These are phyloP conservation scores for Metahyphopichia silvanorum DNA, from an alignment of 805 yeast genomes.

Conservation along the genomic window DNA sequence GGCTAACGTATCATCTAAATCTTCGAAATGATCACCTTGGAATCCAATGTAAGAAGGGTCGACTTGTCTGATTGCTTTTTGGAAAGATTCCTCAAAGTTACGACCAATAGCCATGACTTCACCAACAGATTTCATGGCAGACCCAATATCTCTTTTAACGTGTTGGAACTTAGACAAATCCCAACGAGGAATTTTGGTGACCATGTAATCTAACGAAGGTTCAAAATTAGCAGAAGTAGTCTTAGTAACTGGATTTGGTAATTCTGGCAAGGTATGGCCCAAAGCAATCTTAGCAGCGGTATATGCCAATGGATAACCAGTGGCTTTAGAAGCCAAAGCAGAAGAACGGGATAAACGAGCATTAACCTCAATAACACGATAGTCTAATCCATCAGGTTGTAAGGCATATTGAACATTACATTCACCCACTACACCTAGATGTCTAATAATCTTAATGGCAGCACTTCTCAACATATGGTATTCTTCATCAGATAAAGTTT, in stretches of 20 bases:
- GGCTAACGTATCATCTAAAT: conserved; percentile 71
- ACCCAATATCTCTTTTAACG: conserved; percentile 89
- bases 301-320: conserved; percentile 97
- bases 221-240: conserved; percentile 96
- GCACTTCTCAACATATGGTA: conserved; percentile 97
- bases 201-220: conserved; percentile 95
- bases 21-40: conserved; percentile 80
- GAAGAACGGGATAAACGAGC: conserved; percentile 97
- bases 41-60: conserved; percentile 89
- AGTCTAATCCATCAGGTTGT: conserved; percentile 93
- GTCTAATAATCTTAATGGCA: conserved; percentile 96
- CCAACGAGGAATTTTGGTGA: conserved; percentile 98
- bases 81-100: conserved; percentile 95
- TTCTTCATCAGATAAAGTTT: conserved; percentile 94
- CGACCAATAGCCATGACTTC: conserved; percentile 99
- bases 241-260: conserved; percentile 95
- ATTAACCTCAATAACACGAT: conserved; percentile 95
- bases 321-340: conserved; percentile 97
- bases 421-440: conserved; percentile 98
- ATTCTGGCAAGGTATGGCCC: conserved; percentile 90
- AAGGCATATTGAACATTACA: conserved; percentile 97
- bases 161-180: conserved; percentile 93
- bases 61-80: conserved; percentile 94
- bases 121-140: conserved; percentile 98
- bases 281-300: conserved; percentile 97